phyloP scores from a whole-genome alignment of 192 early-diverging fungal genomes.

The Rhizoclosmatium sp. region DNA sequence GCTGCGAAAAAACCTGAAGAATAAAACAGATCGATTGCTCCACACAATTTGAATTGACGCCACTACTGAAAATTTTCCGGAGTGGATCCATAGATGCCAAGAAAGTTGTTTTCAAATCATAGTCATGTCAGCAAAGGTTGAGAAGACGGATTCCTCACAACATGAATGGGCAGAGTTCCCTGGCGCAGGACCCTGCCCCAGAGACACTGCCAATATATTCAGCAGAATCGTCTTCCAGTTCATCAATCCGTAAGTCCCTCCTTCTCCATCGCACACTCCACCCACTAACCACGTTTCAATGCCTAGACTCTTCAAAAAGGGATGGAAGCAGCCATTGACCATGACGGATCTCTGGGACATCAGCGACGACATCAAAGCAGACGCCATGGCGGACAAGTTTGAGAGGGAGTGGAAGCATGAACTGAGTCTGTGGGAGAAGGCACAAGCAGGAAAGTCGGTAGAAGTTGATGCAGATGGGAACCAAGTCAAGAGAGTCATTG shows the following conservation, averaged over 20 bases:
- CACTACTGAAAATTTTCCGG: too few species aligned
- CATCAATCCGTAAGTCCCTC: background rate
- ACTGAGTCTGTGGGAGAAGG: background rate
- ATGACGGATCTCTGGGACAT: constrained; percentile 66
- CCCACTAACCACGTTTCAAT: background rate
- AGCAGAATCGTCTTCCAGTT: background rate
- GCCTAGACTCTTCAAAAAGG: constrained; percentile 36
- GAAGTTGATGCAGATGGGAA: background rate
- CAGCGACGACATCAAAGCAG: constrained; percentile 22
- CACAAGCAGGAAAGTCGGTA: background rate
- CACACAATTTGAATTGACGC: too few species aligned
- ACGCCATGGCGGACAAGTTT: constrained; percentile 36
- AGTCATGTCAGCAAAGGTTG: too few species aligned
- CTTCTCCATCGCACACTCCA: background rate
- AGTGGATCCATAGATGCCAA: too few species aligned
- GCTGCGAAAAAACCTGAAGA: too few species aligned
- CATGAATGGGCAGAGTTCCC: background rate
- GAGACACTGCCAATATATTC: background rate
- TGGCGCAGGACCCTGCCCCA: constrained; percentile 5
- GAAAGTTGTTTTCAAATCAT: too few species aligned
- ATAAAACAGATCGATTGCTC: too few species aligned
- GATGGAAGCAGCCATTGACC: constrained; percentile 59
- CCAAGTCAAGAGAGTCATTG: background rate
- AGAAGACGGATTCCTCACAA: too few species aligned
- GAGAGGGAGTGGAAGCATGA: constrained; percentile 44